These are phyloP conservation scores for Tricholomella constricta DNA, from an alignment of 768 basidiomycete genomes.

Conservation along the genomic window DNA sequence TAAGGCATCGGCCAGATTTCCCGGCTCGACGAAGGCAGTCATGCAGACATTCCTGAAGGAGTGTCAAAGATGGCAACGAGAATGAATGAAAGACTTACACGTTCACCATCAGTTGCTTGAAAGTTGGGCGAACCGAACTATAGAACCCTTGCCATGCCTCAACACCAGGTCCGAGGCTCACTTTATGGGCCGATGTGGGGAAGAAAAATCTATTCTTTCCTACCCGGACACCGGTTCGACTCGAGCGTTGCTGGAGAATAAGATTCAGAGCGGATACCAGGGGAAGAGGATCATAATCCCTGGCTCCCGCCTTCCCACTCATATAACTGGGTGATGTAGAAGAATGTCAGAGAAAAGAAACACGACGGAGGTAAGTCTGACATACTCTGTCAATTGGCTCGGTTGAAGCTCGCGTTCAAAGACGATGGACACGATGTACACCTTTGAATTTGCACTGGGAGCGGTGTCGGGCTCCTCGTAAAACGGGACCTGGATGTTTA, in stretches of 20 bases:
- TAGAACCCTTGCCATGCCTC: conserved; percentile 49
- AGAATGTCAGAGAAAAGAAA: neutral
- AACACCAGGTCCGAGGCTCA: conserved; percentile 34
- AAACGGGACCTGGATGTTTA: conserved; percentile 41
- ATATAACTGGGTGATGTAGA: conserved; percentile 46
- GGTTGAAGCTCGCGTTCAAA: conserved; percentile 43
- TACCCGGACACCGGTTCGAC: conserved; percentile 48
- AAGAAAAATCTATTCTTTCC: conserved; percentile 64
- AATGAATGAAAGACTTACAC: conserved; percentile 35
- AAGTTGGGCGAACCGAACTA: conserved; percentile 49
- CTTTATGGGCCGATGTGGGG: conserved; percentile 27
- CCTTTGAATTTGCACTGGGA: conserved; percentile 37
- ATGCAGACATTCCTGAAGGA: conserved; percentile 50
- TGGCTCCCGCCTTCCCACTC: conserved; percentile 44
- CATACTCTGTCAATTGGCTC: conserved; percentile 35
- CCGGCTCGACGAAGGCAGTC: conserved; percentile 57
- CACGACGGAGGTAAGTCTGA: neutral
- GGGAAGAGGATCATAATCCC: conserved; percentile 49
- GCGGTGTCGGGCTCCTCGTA: conserved; percentile 42
- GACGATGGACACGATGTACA: conserved; percentile 44
- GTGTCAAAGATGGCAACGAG: neutral
- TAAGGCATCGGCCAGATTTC: conserved; percentile 65
- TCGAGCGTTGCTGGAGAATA: conserved; percentile 51
- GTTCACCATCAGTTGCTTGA: conserved; percentile 55
- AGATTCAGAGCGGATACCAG: conserved; percentile 62